Conservation (phyloP, 2,329 filamentous ascomycete species). For the Fusarium stilboides region DNA sequence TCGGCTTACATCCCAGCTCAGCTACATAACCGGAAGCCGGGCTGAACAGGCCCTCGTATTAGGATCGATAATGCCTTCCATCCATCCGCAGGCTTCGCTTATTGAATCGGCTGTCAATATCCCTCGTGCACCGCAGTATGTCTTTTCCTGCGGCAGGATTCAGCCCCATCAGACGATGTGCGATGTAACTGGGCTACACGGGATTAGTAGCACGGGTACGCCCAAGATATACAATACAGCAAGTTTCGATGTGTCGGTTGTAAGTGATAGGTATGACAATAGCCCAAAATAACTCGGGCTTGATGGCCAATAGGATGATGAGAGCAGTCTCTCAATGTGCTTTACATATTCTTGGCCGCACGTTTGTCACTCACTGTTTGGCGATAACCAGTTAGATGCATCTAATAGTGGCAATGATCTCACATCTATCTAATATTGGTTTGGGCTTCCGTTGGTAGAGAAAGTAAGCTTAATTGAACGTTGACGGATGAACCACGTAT, state of each 20-base stretch:
- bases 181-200: conserved; percentile 31
- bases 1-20: conserved; percentile 25
- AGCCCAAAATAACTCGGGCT: conserved; percentile 33
- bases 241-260: conserved; percentile 17
- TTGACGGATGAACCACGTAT: too few species aligned
- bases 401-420: neutral
- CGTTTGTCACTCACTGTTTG: neutral
- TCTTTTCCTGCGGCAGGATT: conserved; percentile 41
- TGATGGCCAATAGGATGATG: conserved; percentile 6
- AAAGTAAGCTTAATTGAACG: neutral
- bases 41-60: conserved; percentile 25
- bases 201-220: conserved; percentile 27
- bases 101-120: conserved; percentile 41
- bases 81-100: conserved; percentile 43
- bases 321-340: neutral
- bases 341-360: neutral
- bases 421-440: neutral
- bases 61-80: conserved; percentile 26
- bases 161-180: conserved; percentile 40
- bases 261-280: conserved; percentile 30
- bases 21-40: conserved; percentile 36
- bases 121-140: conserved; percentile 22
- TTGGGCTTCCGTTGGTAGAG: neutral
- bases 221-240: conserved; percentile 10
- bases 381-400: neutral